Percentiles rank a stretch among this genome's conserved stretches.
Evolutionary conservation across 768 basidiomycete species (phyloP).

Genomic region (Brasilioporus rufonigricans): DNA sequence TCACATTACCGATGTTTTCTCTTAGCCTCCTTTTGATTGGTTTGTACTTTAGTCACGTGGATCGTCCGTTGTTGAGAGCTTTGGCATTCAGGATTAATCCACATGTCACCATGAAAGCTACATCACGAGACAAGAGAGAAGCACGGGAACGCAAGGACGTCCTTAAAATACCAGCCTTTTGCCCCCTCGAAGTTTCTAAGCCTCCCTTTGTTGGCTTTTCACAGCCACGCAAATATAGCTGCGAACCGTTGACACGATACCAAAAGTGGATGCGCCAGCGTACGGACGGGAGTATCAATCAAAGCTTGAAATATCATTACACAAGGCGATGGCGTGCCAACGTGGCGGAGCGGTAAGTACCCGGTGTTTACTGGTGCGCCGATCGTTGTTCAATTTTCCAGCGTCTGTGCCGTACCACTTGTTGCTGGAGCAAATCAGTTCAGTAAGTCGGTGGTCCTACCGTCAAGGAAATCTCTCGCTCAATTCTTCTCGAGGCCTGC

Average conservation of each 20-base stretch:
- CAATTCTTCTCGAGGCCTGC: constrained; percentile 38
- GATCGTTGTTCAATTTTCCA: constrained; percentile 18
- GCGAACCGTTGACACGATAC: constrained; percentile 42
- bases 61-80: neutral
- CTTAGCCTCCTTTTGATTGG: constrained; percentile 72
- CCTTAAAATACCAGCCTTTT: constrained; percentile 45
- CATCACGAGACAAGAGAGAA: constrained; percentile 33
- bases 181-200: constrained; percentile 31
- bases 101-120: constrained; percentile 38
- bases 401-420: constrained; percentile 56
- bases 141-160: constrained; percentile 33
- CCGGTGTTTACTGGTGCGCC: neutral
- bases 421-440: constrained; percentile 47
- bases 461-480: neutral
- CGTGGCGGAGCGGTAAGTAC: constrained; percentile 52
- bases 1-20: constrained; percentile 1
- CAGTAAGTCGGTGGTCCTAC: constrained; percentile 34
- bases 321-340: constrained; percentile 40
- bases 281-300: constrained; percentile 16
- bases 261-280: constrained; percentile 39
- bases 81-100: constrained; percentile 53
- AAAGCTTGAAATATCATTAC: constrained; percentile 54
- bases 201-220: constrained; percentile 45
- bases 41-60: constrained; percentile 18
- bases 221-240: constrained; percentile 40